Conservation (phyloP, 2,329 filamentous ascomycete species). For the Samsoniella hepiali region DNA sequence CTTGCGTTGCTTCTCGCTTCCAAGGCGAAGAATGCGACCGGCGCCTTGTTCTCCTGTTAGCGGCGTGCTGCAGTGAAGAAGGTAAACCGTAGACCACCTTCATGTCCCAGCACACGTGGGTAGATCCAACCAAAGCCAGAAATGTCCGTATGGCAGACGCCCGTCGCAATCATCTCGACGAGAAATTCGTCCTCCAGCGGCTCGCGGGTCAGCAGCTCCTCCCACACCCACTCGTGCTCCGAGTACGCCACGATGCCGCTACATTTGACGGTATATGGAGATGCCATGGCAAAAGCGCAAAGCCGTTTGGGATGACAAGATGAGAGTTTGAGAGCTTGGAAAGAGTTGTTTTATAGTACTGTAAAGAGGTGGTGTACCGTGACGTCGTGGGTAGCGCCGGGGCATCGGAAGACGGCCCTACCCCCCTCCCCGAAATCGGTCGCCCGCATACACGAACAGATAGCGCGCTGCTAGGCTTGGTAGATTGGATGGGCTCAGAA, state of each 20-base stretch:
- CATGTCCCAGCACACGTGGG: slow-evolving; percentile 2
- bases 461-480: background rate
- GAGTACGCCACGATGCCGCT: slow-evolving; percentile 14
- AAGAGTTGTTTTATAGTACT: too few relatives aligned
- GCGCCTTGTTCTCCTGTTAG: background rate
- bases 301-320: background rate
- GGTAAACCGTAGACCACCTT: background rate
- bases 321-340: too few relatives aligned
- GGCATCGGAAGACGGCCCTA: background rate
- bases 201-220: slow-evolving; percentile 7
- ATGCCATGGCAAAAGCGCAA: background rate
- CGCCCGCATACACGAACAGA: background rate
- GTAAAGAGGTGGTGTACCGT: too few relatives aligned
- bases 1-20: background rate
- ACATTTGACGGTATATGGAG: slow-evolving; percentile 5
- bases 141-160: slow-evolving; percentile 6
- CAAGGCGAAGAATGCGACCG: background rate
- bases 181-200: slow-evolving; percentile 12
- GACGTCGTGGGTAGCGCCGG: background rate
- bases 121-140: slow-evolving; percentile 9
- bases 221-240: slow-evolving; percentile 8
- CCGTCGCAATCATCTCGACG: slow-evolving; percentile 12
- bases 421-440: too few relatives aligned
- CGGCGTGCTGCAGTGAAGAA: background rate
- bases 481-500: background rate